Evolutionary conservation across 495 filamentous ascomycete genomes (phyloP).

Genomic region (Talaromyces trachyspermus): DNA sequence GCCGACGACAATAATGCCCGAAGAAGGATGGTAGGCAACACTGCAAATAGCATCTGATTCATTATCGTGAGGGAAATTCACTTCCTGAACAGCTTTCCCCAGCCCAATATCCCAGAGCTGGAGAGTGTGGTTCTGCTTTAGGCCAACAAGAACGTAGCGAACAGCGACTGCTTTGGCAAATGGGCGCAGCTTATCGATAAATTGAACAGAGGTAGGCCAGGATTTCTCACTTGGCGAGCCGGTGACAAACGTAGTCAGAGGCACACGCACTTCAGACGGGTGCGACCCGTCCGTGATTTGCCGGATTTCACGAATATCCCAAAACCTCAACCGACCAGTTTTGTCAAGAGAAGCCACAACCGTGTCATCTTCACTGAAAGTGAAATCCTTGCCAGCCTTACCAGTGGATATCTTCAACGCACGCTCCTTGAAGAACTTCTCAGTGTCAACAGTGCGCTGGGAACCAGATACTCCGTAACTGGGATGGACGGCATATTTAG

Average conservation of each 20-base stretch:
- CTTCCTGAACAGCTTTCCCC: conserved; percentile 89
- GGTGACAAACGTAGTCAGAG: conserved; percentile 69
- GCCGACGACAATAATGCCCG: conserved; percentile 87
- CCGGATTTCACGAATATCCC: conserved; percentile 80
- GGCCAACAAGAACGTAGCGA: conserved; percentile 90
- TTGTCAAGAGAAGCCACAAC: conserved; percentile 94
- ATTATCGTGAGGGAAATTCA: conserved; percentile 91
- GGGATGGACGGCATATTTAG: conserved; percentile 62
- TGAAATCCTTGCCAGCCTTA: conserved; percentile 97
- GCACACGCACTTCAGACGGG: conserved; percentile 65
- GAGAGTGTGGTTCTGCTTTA: conserved; percentile 98
- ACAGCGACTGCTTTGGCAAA: conserved; percentile 79
- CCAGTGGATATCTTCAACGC: conserved; percentile 88
- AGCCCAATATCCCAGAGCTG: conserved; percentile 98
- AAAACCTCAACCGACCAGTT: conserved; percentile 88
- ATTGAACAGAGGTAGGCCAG: conserved; percentile 90
- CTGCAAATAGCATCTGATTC: conserved; percentile 97
- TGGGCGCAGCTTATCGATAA: conserved; percentile 90
- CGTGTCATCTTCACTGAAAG: conserved; percentile 92
- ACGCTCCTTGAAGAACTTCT: conserved; percentile 79
- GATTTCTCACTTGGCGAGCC: conserved; percentile 76
- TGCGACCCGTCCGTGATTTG: conserved; percentile 43
- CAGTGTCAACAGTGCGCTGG: conserved; percentile 68
- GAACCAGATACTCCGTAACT: conserved; percentile 63
- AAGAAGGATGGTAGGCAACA: conserved; percentile 81